Evolutionary conservation across 805 yeast genomes (phyloP).

Genomic region (Barnettozyma wickerhamii): DNA sequence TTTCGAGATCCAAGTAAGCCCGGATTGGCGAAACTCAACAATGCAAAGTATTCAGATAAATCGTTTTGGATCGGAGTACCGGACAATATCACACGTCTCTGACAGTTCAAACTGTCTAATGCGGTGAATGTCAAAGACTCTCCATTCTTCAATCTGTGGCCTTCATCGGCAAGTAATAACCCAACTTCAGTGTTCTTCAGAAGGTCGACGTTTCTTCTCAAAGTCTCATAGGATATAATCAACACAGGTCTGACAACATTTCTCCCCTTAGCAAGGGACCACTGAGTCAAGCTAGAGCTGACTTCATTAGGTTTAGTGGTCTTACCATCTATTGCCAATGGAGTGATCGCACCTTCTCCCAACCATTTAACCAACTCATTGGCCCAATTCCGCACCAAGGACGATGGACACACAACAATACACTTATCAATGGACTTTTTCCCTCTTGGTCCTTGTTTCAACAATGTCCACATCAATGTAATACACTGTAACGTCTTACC

Average conservation of each 20-base stretch:
- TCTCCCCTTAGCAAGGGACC: slow-evolving; percentile 89
- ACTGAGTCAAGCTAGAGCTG: slow-evolving; percentile 60
- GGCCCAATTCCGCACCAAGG: slow-evolving; percentile 94
- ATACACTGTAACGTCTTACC: slow-evolving; percentile 91
- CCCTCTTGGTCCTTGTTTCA: slow-evolving; percentile 82
- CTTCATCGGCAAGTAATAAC: slow-evolving; percentile 79
- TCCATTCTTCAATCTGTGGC: slow-evolving; percentile 80
- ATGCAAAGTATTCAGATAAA: slow-evolving; percentile 86
- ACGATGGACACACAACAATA: slow-evolving; percentile 92
- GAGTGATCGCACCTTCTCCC: slow-evolving; percentile 85
- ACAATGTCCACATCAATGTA: slow-evolving; percentile 86
- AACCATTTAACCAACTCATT: slow-evolving; percentile 93
- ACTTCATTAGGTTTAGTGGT: slow-evolving; percentile 67
- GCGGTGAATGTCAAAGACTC: slow-evolving; percentile 91
- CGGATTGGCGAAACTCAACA: slow-evolving; percentile 90
- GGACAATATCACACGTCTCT: slow-evolving; percentile 84
- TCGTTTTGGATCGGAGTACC: slow-evolving; percentile 98
- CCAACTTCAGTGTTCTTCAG: slow-evolving; percentile 80
- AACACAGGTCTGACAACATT: slow-evolving; percentile 89
- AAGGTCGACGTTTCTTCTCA: slow-evolving; percentile 77
- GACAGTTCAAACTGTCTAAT: slow-evolving; percentile 75
- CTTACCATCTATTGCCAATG: slow-evolving; percentile 91
- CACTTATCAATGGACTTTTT: slow-evolving; percentile 81
- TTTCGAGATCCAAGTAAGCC: slow-evolving; percentile 80
- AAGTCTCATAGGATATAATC: slow-evolving; percentile 90